Base-by-base conservation (phyloP, 2,329 filamentous ascomycete genomes). In the Xylaria sp. region DNA sequence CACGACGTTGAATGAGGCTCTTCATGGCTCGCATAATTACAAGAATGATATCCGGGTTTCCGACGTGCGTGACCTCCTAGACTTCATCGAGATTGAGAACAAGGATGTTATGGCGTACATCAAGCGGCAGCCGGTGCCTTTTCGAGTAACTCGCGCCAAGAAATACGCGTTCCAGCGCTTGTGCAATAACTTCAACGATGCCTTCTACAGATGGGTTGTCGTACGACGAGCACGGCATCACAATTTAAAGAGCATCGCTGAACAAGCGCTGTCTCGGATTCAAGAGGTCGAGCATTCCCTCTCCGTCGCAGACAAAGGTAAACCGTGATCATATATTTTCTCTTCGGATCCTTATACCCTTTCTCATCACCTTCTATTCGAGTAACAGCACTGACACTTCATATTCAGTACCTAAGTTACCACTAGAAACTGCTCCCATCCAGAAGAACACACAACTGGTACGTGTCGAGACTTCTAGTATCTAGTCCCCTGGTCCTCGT, bases 1-100 rank as follows among this genome's bases (percentile, higher is more conserved):
- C 15, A 75, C 74, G 0, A 67, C 73, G 54, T 69, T 81, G 50
- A 81, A 81, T 60, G 50, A 73, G 15, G 76, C 76, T 1, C 62
- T 68, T 12, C 18, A 64, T 2, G 41, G 74, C 15, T 74, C 76
- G 18, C 74, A 77, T 50, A 46, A 63, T 13, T 55, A 65, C 15
- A 56, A 28, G 39, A 8, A 56, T 3, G 62, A 70, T 18, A 68
- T 70, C 39, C 50, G 60, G 10, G 25, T 57, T 8, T 0, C 23
- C 4, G 61, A 70, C 13, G 65, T 65, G 2, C 67, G 74, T 10
- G 65, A 70, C 2, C 76, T 79, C 28, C 70, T 82, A 34, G 65
- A 70, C 5, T 70, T 67, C 1, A 74, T 78, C 69, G 74, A 80
- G 44, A 62, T 25, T 7, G 34, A 41, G 72, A 75, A 8, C 67